phyloP scores from a whole-genome alignment of 2,329 filamentous ascomycete species.

The Rutstroemia sp. region DNA sequence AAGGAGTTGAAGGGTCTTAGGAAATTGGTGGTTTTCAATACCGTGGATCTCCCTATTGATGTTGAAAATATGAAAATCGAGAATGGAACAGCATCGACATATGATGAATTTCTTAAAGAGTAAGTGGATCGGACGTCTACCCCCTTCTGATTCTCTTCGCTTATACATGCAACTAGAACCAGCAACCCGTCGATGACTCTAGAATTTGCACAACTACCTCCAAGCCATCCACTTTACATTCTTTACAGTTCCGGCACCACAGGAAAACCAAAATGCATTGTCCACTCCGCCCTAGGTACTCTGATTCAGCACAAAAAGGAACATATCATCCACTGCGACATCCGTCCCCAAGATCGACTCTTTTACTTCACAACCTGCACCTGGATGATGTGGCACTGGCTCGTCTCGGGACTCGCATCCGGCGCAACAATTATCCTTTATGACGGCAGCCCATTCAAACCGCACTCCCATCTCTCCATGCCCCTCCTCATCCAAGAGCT shows the following conservation, averaged over 20 bases:
- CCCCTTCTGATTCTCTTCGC: not conserved
- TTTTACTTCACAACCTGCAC: conserved; percentile 94
- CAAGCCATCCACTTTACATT: conserved; percentile 88
- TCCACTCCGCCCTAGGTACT: conserved; percentile 85
- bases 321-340: conserved; percentile 78
- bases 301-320: conserved; percentile 97
- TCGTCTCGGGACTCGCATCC: conserved; percentile 74
- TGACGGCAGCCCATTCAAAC: conserved; percentile 84
- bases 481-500: conserved; percentile 74
- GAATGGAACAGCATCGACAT: conserved; percentile 33
- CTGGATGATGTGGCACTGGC: conserved; percentile 99
- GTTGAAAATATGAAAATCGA: conserved; percentile 14
- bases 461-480: conserved; percentile 72
- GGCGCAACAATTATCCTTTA: conserved; percentile 83
- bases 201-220: conserved; percentile 67
- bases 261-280: conserved; percentile 80
- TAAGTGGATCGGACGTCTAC: conserved; percentile 7
- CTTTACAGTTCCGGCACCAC: conserved; percentile 93
- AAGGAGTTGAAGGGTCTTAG: conserved; percentile 54
- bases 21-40: conserved; percentile 68
- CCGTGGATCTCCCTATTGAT: conserved; percentile 38
- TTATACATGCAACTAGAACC: conserved; percentile 27
- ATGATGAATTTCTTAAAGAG: conserved; percentile 36
- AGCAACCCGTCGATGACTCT: conserved; percentile 33
- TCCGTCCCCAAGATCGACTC: conserved; percentile 63